These are phyloP conservation scores for Erythrobasidium hasegawianum DNA, from an alignment of 1,284 basidiomycete genomes.

Conservation along the genomic window DNA sequence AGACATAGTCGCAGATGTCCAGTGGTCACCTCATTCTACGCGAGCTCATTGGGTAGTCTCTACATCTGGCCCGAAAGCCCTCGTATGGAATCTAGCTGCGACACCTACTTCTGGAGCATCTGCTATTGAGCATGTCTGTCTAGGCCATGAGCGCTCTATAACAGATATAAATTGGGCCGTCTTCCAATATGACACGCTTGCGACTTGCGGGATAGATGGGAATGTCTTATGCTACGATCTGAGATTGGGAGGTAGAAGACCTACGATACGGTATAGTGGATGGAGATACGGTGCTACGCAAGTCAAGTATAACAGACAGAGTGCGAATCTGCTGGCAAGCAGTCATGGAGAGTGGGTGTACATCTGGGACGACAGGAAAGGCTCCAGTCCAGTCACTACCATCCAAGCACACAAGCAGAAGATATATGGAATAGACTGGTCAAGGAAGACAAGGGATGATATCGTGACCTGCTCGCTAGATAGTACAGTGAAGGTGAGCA, in stretches of 20 bases:
- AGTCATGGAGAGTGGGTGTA: slow-evolving; percentile 77
- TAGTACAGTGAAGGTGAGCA: slow-evolving; percentile 84
- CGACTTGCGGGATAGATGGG: slow-evolving; percentile 54
- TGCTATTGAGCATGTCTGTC: slow-evolving; percentile 68
- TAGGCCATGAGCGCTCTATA: slow-evolving; percentile 84
- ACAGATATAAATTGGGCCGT: slow-evolving; percentile 97
- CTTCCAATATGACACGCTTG: slow-evolving; percentile 62
- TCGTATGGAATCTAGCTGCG: slow-evolving; percentile 90
- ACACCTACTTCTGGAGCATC: slow-evolving; percentile 53
- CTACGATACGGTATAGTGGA: slow-evolving; percentile 50
- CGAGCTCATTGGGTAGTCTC: slow-evolving; percentile 87
- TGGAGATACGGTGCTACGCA: slow-evolving; percentile 53
- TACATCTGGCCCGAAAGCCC: slow-evolving; percentile 89
- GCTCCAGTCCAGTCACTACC: slow-evolving; percentile 70
- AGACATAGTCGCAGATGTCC: slow-evolving; percentile 83
- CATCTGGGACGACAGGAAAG: slow-evolving; percentile 89
- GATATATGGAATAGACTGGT: slow-evolving; percentile 92
- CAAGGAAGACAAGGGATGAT: slow-evolving; percentile 65
- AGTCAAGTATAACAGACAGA: slow-evolving; percentile 89
- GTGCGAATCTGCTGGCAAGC: slow-evolving; percentile 78
- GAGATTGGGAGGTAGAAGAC: slow-evolving; percentile 47
- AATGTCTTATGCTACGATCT: slow-evolving; percentile 82
- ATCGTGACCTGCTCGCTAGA: slow-evolving; percentile 88
- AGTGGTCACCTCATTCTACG: slow-evolving; percentile 90
- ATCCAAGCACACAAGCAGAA: slow-evolving; percentile 78